A percentile compares a stretch with the other conserved stretches of the same genome.
These are phyloP conservation scores for Trametopsis cervina DNA, from an alignment of 768 basidiomycete species.

Conservation along the genomic window DNA sequence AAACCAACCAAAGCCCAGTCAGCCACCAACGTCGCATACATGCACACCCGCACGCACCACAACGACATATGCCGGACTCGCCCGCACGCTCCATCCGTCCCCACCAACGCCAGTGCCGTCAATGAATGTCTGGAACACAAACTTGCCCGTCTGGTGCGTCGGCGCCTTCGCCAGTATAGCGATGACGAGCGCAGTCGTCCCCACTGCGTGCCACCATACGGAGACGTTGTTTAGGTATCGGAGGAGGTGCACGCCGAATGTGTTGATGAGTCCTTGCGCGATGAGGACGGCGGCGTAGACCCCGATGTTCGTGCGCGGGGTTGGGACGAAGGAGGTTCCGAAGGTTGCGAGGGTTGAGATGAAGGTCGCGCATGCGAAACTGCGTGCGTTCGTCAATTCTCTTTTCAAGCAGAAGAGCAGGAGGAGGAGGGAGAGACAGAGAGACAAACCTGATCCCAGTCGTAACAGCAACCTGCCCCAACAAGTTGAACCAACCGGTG, in stretches of 20 bases:
- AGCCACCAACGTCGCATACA: no score
- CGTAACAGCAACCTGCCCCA: conserved; percentile 73
- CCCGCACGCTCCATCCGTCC: conserved; percentile 59
- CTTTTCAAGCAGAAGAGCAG: no score
- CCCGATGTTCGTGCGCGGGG: conserved; percentile 55
- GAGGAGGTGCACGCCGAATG: conserved; percentile 62
- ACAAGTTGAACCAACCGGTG: conserved; percentile 69
- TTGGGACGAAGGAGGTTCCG: conserved; percentile 50
- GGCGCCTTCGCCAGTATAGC: conserved; percentile 69
- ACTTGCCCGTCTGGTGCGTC: conserved; percentile 55
- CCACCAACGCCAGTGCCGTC: conserved; percentile 52
- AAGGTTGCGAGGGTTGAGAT: conserved; percentile 58
- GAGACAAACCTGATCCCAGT: conserved; percentile 54
- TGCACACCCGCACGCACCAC: conserved; percentile 25
- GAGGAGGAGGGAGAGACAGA: not conserved
- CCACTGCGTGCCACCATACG: conserved; percentile 68
- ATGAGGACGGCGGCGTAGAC: conserved; percentile 64
- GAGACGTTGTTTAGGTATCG: conserved; percentile 67
- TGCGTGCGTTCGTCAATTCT: no score
- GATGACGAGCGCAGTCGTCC: conserved; percentile 59
- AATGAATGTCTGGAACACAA: conserved; percentile 66
- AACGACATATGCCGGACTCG: conserved; percentile 63
- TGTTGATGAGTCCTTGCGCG: conserved; percentile 64
- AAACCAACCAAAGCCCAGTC: not conserved
- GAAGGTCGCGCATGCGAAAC: conserved; percentile 63